These are phyloP conservation scores for Babesia caballi DNA, from an alignment of 169 alveolate species.

Conservation along the genomic window DNA sequence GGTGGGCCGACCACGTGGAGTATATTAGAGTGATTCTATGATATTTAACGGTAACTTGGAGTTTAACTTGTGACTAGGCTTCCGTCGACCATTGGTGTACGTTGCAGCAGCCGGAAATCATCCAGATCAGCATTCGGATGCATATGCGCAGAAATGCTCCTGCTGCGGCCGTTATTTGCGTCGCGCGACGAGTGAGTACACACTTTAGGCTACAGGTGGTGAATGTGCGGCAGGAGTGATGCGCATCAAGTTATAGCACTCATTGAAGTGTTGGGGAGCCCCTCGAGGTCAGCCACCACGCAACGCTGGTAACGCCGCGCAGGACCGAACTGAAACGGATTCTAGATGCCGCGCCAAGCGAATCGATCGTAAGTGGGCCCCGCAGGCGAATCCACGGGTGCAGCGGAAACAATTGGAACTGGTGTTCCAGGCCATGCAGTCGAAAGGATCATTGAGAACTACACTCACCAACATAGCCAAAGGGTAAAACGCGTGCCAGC, in stretches of 20 bases:
- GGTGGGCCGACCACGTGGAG: too few species aligned
- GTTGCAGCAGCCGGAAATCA: not conserved
- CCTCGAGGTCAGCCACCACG: constrained; percentile 15
- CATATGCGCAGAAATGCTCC: constrained; percentile 61
- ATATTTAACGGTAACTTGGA: too few species aligned
- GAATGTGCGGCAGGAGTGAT: constrained; percentile 17
- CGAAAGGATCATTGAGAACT: constrained; percentile 10
- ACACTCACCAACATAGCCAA: constrained; percentile 6
- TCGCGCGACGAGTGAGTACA: constrained; percentile 26
- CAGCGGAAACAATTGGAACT: constrained; percentile 29
- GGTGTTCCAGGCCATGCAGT: constrained; percentile 13
- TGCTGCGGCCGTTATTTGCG: constrained; percentile 45
- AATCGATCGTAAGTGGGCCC: constrained; percentile 5
- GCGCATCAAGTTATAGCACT: constrained; percentile 28
- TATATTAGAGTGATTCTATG: too few species aligned
- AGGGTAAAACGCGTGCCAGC: not conserved
- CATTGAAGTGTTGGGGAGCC: constrained; percentile 53
- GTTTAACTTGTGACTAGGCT: not conserved
- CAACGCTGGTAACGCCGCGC: not conserved
- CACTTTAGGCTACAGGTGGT: not conserved
- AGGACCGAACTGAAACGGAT: constrained; percentile 36
- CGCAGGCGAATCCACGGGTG: not conserved
- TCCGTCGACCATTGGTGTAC: constrained; percentile 60
- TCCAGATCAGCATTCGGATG: constrained; percentile 48
- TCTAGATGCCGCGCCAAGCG: constrained; percentile 27